Evolutionary conservation across 2,329 filamentous ascomycete genomes (phyloP).

Genomic region (Aureobasidium musti): DNA sequence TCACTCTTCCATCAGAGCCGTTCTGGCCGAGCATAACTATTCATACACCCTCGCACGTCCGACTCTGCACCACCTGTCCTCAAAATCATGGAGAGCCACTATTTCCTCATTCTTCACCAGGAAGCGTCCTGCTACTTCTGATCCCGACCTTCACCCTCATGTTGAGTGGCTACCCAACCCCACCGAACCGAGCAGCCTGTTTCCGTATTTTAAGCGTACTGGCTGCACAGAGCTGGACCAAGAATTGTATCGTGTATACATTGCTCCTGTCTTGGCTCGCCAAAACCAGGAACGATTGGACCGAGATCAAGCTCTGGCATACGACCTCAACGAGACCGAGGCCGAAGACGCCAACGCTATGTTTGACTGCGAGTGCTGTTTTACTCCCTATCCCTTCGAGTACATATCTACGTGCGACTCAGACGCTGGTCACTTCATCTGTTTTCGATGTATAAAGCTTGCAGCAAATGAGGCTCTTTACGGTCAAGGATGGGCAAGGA

Average conservation of each 20-base stretch:
- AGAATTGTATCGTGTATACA: constrained; percentile 52
- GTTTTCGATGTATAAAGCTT: constrained; percentile 78
- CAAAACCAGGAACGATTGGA: constrained; percentile 44
- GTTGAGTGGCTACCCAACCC: constrained; percentile 60
- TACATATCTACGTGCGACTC: constrained; percentile 69
- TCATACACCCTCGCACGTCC: constrained; percentile 72
- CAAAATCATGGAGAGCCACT: constrained; percentile 75
- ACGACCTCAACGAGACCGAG: constrained; percentile 52
- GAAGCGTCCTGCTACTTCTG: constrained; percentile 58
- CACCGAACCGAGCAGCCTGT: constrained; percentile 55
- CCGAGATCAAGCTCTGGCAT: constrained; percentile 47
- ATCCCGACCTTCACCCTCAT: constrained; percentile 63
- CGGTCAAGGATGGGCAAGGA: constrained; percentile 86
- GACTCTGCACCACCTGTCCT: constrained; percentile 67
- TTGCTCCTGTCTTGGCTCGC: constrained; percentile 47
- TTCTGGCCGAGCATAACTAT: constrained; percentile 78
- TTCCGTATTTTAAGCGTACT: constrained; percentile 66
- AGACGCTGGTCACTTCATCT: constrained; percentile 69
- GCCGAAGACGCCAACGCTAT: constrained; percentile 51
- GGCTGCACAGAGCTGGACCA: constrained; percentile 59
- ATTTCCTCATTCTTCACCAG: constrained; percentile 70
- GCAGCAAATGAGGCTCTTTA: constrained; percentile 86
- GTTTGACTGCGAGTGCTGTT: constrained; percentile 78
- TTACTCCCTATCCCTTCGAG: constrained; percentile 69
- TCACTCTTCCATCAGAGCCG: constrained; percentile 72